Evolutionary conservation across 345 rosid species (phyloP), one percentile per base, ranked within the genome.

Genomic region (Eucalyptus viminalis): DNA sequence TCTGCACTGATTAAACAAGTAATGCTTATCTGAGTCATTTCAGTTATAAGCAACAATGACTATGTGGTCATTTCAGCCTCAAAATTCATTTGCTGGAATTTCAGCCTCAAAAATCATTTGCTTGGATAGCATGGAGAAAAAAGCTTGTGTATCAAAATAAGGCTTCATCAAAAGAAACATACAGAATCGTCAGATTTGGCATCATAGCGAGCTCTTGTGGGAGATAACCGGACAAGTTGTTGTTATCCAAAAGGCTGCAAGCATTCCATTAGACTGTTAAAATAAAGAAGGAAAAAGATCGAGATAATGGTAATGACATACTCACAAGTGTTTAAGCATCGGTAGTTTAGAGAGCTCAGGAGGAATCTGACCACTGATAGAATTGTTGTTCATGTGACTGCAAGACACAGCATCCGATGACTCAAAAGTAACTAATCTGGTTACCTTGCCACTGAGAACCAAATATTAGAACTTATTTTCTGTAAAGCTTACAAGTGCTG

Each of bases 311-410:
- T 56, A 72, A 87, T 22, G 60, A 89, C 85, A 81, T 81, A 95
- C 98, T 97, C 93, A 98, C 99, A 98, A 92, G 96, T 98, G 99
- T 91, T 93, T 91, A 89, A 98, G 97, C 34, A 29, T 90, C 0
- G 97, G 99, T 58, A 98, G 90, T 90, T 92, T 94, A 88, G 96
- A 94, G 86, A 98, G 93, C 91, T 96, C 98, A 7, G 95, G 94
- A 2, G 98, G 99, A 89, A 98, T 96, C 93, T 93, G 96, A 29
- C 99, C 99, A 50, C 98, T 98, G 58, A 98, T 94, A 65, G 98
- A 97, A 92, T 98, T 98, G 95, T 98, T 97, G 91, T 95, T 96
- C 99, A 98, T 95, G 93, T 98, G 99, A 95, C 99, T 98, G 94
- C 89, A 92, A 89, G 92, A 89, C 45, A 80, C 86, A 90, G 81